phyloP scores from a whole-genome alignment of 2,329 filamentous ascomycete genomes.

The Colletotrichum sp. region DNA sequence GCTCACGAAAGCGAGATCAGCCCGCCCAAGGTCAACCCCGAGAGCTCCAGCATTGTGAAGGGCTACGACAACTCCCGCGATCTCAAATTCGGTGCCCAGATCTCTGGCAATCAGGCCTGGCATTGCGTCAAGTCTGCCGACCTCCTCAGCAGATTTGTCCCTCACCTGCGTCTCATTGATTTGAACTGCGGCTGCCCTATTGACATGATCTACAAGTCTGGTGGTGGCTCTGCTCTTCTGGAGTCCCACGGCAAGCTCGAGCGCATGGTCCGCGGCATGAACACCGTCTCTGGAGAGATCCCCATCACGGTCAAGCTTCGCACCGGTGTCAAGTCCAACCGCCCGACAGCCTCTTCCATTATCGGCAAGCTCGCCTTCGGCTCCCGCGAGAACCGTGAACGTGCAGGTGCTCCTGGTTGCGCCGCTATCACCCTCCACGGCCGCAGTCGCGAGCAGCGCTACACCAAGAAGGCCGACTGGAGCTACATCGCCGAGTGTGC shows the following conservation, averaged over 20 bases:
- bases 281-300: conserved; percentile 85
- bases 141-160: conserved; percentile 75
- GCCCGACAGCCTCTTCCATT: conserved; percentile 80
- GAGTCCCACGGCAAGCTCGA: conserved; percentile 88
- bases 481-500: conserved; percentile 90
- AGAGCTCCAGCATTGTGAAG: conserved; percentile 61
- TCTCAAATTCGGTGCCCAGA: conserved; percentile 89
- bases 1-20: conserved; percentile 83
- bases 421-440: conserved; percentile 97
- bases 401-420: conserved; percentile 79
- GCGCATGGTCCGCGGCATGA: conserved; percentile 96
- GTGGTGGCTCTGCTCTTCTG: conserved; percentile 90
- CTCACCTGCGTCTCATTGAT: conserved; percentile 88
- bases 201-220: conserved; percentile 87
- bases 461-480: conserved; percentile 94
- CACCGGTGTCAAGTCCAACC: conserved; percentile 83
- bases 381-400: conserved; percentile 71
- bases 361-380: conserved; percentile 86
- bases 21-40: conserved; percentile 71
- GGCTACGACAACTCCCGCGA: conserved; percentile 85
- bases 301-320: conserved; percentile 96
- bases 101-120: conserved; percentile 92
- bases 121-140: conserved; percentile 88
- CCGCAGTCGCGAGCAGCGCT: conserved; percentile 90
- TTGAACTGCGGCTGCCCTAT: conserved; percentile 98